These are phyloP conservation scores for Penicillium flavigenum DNA, from an alignment of 495 filamentous ascomycete genomes.

Conservation along the genomic window DNA sequence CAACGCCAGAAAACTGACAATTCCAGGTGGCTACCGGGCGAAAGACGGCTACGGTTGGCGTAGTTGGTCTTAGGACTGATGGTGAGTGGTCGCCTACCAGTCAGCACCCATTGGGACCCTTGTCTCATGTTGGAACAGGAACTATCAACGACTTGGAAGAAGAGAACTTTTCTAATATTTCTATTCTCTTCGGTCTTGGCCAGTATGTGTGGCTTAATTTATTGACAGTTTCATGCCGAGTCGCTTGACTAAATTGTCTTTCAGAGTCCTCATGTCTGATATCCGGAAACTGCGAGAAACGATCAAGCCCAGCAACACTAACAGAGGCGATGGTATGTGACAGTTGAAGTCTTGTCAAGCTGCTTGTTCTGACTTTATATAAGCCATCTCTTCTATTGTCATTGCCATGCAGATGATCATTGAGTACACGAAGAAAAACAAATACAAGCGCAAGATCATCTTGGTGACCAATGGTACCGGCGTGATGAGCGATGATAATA, in stretches of 20 bases:
- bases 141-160: conserved; percentile 66
- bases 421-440: conserved; percentile 78
- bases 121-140: conserved; percentile 37
- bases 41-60: conserved; percentile 76
- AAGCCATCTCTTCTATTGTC: conserved; percentile 79
- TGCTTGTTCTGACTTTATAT: conserved; percentile 15
- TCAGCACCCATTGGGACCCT: neutral
- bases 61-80: conserved; percentile 81
- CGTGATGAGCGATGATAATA: conserved; percentile 60
- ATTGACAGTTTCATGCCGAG: neutral
- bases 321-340: conserved; percentile 68
- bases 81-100: conserved; percentile 34
- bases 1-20: neutral
- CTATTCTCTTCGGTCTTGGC: conserved; percentile 66
- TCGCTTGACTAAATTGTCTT: neutral
- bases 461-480: conserved; percentile 80
- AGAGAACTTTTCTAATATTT: conserved; percentile 73
- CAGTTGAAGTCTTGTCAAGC: neutral
- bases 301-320: conserved; percentile 65
- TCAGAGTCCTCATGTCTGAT: conserved; percentile 65
- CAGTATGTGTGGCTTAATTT: conserved; percentile 49
- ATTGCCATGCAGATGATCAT: conserved; percentile 85
- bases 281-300: conserved; percentile 60
- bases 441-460: conserved; percentile 79
- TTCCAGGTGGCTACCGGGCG: conserved; percentile 72